Evolutionary conservation across 2,329 filamentous ascomycete species (phyloP), one percentile per base, ranked within the genome.

Genomic region (Dendryphion nanum): DNA sequence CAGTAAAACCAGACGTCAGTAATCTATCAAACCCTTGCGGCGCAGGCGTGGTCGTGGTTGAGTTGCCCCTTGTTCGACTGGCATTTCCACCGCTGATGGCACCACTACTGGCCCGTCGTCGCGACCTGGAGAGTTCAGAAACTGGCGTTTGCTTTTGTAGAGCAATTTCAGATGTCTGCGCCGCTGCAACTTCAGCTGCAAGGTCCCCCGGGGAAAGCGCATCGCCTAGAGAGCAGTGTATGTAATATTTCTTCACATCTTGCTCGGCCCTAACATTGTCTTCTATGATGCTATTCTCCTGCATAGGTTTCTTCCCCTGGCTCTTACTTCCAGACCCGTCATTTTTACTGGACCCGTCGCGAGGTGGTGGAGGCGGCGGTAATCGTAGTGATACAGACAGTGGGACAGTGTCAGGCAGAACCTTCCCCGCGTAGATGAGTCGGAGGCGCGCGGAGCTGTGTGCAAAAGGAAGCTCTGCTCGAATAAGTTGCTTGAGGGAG

Each of bases 211-310:
- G 61, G 0, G 84, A 78, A 10, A 97, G 76, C 18, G 78, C 73
- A 63, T 82, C 78, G 38, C 89, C 89, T 41, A 97, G 86, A n/a
- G 88, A 91, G 75, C 91, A 97, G 71, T 95, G 94, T 44, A 97
- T 84, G 64, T 95, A 96, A 55, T 95, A 79, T 30, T 85, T 77
- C 24, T 73, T 72, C 16, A 58, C 59, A 6, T 55, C 50, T 6
- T 50, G 28, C 1, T 52, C 53, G 26, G 53, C 41, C 19, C 38
- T 6, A 12, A 21, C 8, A 16, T 33, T 21, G 12, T 18, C 7
- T 12, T 6, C 10, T 6, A 13, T 50, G 33, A 20, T 30, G 20
- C 40, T 51, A 35, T 45, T 48, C 31, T 51, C 41, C 46, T 49
- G 47, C 14, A 83, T 63, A 1, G 77, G 77, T 42, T 70, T 69